These are phyloP conservation scores for Sordaria brevicollis DNA, from an alignment of 495 filamentous ascomycete species.

Conservation along the genomic window DNA sequence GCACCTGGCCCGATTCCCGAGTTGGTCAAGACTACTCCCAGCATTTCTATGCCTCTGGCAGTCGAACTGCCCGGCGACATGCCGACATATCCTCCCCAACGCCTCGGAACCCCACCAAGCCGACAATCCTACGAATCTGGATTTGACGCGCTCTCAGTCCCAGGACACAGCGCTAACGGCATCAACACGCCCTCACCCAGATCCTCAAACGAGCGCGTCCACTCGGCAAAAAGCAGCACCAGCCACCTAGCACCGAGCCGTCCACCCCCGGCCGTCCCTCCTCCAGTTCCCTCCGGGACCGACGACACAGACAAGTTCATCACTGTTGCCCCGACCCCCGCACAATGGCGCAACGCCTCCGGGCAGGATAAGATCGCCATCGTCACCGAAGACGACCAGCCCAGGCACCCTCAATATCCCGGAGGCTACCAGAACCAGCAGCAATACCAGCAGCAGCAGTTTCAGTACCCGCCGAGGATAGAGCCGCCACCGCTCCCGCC, in stretches of 20 bases:
- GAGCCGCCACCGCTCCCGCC: constrained; percentile 73
- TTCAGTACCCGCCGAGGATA: constrained; percentile 36
- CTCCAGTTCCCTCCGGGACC: constrained; percentile 12
- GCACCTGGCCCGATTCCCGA: constrained; percentile 13
- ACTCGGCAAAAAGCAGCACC: constrained; percentile 16
- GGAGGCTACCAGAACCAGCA: constrained; percentile 31
- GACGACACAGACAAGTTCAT: constrained; percentile 36
- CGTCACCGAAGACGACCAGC: constrained; percentile 46
- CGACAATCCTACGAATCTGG: constrained; percentile 40
- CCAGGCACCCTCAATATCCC: constrained; percentile 17
- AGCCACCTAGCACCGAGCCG: constrained; percentile 20
- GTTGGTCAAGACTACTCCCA: constrained; percentile 19
- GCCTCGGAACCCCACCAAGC: constrained; percentile 22
- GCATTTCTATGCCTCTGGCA: constrained; percentile 30
- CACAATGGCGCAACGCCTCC: constrained; percentile 35
- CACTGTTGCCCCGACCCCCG: constrained; percentile 42
- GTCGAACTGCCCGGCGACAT: constrained; percentile 40
- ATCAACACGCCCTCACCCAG: constrained; percentile 30
- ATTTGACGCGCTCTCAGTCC: constrained; percentile 27
- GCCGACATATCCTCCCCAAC: constrained; percentile 17
- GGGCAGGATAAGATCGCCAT: constrained; percentile 53
- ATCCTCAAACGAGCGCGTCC: constrained; percentile 30
- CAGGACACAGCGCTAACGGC: constrained; percentile 3
- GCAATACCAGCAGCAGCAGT: constrained; percentile 23
- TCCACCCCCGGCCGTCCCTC: constrained; percentile 23